A percentile compares a stretch with the other conserved stretches of the same genome.
Conservation (phyloP, 768 basidiomycete genomes). For the Lyophyllum atratum region DNA sequence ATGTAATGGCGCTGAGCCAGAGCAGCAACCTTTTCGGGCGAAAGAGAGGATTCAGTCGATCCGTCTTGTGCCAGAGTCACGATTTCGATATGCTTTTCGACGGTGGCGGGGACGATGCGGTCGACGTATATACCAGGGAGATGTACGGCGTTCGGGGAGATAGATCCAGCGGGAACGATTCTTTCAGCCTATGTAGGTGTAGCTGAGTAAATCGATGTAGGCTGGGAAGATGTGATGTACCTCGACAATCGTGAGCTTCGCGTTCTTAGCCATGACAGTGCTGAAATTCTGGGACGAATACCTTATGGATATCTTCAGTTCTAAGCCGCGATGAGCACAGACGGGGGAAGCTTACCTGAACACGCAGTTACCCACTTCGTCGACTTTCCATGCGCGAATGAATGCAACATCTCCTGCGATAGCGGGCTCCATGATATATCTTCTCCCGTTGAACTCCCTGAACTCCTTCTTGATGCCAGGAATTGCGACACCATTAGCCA, state of each 20-base stretch:
- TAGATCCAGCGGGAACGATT: slow-evolving; percentile 80
- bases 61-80: slow-evolving; percentile 62
- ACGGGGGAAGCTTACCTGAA: slow-evolving; percentile 61
- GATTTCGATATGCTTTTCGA: slow-evolving; percentile 78
- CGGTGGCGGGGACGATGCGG: slow-evolving; percentile 79
- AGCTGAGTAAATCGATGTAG: neutral
- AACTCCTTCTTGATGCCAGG: slow-evolving; percentile 77
- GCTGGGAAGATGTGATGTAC: slow-evolving; percentile 31
- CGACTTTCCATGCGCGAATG: slow-evolving; percentile 89
- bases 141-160: slow-evolving; percentile 83
- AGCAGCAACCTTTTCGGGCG: slow-evolving; percentile 55
- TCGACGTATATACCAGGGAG: slow-evolving; percentile 87
- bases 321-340: neutral
- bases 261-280: slow-evolving; percentile 86
- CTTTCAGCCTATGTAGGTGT: slow-evolving; percentile 66
- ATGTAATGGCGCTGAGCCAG: slow-evolving; percentile 68
- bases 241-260: slow-evolving; percentile 89
- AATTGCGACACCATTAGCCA: slow-evolving; percentile 66
- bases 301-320: slow-evolving; percentile 34
- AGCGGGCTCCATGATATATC: slow-evolving; percentile 81
- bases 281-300: slow-evolving; percentile 90
- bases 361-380: slow-evolving; percentile 87
- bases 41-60: slow-evolving; percentile 24
- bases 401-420: slow-evolving; percentile 84
- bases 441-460: slow-evolving; percentile 74